Evolutionary conservation across 495 filamentous ascomycete genomes (phyloP).

Genomic region (Hypoxylon crocopeplum): DNA sequence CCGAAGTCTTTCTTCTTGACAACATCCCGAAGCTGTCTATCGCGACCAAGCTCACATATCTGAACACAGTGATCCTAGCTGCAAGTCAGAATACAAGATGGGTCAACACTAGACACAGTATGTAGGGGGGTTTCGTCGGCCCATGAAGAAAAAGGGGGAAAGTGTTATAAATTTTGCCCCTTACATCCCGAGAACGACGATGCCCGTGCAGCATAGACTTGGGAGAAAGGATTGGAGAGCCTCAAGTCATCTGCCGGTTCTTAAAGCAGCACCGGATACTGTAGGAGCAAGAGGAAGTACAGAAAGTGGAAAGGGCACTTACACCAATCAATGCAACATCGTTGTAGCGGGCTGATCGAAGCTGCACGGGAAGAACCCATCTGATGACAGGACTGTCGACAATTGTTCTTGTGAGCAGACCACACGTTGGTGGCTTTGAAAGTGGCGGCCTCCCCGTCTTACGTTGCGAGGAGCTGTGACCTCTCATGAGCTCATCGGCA

Average conservation of each 20-base stretch:
- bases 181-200: too few species aligned
- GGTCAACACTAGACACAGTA: too few species aligned
- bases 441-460: constrained; percentile 19
- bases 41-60: constrained; percentile 68
- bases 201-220: too few species aligned
- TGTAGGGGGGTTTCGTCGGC: too few species aligned
- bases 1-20: constrained; percentile 76
- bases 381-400: constrained; percentile 77
- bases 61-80: constrained; percentile 68
- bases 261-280: too few species aligned
- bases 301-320: constrained; percentile 44
- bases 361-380: constrained; percentile 79
- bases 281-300: too few species aligned
- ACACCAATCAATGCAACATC: constrained; percentile 93
- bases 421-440: constrained; percentile 59
- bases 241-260: too few species aligned
- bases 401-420: constrained; percentile 78
- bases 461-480: constrained; percentile 6
- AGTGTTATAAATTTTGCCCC: too few species aligned
- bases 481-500: constrained; percentile 35
- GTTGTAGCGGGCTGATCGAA: constrained; percentile 71
- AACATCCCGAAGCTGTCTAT: constrained; percentile 74
- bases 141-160: too few species aligned
- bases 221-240: too few species aligned
- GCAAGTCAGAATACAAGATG: constrained; percentile 43